Conservation (phyloP, 306 rosid genomes). For the Senna tora region DNA sequence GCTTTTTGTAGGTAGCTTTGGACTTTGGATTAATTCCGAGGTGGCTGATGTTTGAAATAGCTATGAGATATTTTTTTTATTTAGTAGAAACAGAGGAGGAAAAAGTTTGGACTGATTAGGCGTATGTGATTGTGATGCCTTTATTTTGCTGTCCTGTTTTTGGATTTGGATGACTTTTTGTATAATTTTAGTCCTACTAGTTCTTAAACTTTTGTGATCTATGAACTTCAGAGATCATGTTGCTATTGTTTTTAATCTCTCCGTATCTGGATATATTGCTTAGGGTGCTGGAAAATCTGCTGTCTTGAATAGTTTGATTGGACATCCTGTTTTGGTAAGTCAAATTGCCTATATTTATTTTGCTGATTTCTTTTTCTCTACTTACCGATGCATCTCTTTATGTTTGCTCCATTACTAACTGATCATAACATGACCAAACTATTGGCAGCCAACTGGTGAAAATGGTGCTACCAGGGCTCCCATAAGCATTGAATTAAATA, state of each 20-base stretch:
- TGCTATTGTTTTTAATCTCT: neutral
- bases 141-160: neutral
- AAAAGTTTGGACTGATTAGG: neutral
- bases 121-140: neutral
- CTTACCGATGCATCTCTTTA: conserved; percentile 1
- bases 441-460: conserved; percentile 91
- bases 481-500: conserved; percentile 82
- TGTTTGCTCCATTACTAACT: conserved; percentile 1
- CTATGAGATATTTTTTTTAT: neutral
- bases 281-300: conserved; percentile 99
- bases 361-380: neutral
- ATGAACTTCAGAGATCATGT: neutral
- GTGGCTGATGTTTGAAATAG: neutral
- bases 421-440: conserved; percentile 3
- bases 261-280: conserved; percentile 6
- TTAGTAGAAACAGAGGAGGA: neutral
- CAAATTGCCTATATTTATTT: neutral
- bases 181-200: neutral
- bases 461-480: conserved; percentile 99
- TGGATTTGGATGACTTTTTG: neutral
- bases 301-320: conserved; percentile 86
- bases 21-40: neutral
- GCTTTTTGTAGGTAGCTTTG: neutral
- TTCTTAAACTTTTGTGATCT: neutral
- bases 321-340: conserved; percentile 97